These are phyloP conservation scores for Podospora anserina DNA, from an alignment of 495 filamentous ascomycete species.

Conservation along the genomic window DNA sequence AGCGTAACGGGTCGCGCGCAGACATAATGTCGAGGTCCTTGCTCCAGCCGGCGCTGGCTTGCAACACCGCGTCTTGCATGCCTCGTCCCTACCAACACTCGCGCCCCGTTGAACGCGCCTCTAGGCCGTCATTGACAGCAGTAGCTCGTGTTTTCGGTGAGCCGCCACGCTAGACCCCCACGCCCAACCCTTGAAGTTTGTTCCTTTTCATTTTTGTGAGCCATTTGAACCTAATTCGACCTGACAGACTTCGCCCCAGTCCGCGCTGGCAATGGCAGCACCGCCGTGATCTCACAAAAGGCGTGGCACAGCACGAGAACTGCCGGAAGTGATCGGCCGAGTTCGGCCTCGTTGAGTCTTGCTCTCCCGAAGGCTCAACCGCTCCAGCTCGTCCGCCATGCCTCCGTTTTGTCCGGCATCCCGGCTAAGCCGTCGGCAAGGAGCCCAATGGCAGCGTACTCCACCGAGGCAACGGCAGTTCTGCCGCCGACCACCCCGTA, in stretches of 20 bases:
- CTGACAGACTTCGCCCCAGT: slow-evolving; percentile 17
- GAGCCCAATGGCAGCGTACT: slow-evolving; percentile 25
- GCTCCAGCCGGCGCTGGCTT: slow-evolving; percentile 28
- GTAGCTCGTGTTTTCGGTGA: slow-evolving; percentile 24
- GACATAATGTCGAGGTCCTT: slow-evolving; percentile 27
- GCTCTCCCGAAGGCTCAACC: slow-evolving; percentile 18
- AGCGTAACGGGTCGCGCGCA: slow-evolving; percentile 23
- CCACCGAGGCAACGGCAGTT: slow-evolving; percentile 36
- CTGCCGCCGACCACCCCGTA: slow-evolving; percentile 59
- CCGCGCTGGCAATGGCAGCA: slow-evolving; percentile 14
- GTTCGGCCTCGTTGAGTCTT: slow-evolving; percentile 24
- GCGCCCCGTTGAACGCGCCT: slow-evolving; percentile 16
- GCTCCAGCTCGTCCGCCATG: slow-evolving; percentile 35
- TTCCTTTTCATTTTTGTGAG: background rate
- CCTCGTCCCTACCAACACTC: slow-evolving; percentile 16
- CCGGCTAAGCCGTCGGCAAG: slow-evolving; percentile 13
- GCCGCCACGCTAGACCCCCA: slow-evolving; percentile 6
- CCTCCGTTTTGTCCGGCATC: slow-evolving; percentile 31
- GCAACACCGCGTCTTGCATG: slow-evolving; percentile 21
- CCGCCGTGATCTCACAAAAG: slow-evolving; percentile 27
- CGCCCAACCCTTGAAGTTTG: background rate
- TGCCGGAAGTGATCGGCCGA: slow-evolving; percentile 17
- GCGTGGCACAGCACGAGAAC: slow-evolving; percentile 32
- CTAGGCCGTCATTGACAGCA: slow-evolving; percentile 2
- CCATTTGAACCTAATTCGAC: slow-evolving; percentile 12